These are phyloP conservation scores for Lolium perenne DNA, from an alignment of 176 grass and related monocot species.

Conservation along the genomic window DNA sequence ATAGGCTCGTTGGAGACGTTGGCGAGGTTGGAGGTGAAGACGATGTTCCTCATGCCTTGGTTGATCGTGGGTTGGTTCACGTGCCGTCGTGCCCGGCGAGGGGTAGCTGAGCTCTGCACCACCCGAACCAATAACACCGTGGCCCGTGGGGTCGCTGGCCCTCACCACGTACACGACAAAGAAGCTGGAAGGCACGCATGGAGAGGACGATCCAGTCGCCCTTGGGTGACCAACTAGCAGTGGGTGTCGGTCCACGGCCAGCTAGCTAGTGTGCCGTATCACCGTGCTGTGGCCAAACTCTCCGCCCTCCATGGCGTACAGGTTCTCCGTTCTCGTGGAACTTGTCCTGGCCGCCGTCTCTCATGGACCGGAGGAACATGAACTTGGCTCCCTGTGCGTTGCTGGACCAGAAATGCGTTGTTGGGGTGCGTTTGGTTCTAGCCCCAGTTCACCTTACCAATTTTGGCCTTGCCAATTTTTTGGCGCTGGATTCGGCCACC, in stretches of 20 bases:
- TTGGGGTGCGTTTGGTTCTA: slow-evolving; percentile 3
- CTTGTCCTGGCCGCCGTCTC: neutral
- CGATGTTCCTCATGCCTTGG: slow-evolving; percentile 46
- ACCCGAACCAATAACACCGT: slow-evolving; percentile 45
- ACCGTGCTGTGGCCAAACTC: slow-evolving; percentile 12
- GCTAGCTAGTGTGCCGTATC: neutral
- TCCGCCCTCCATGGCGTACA: slow-evolving; percentile 53
- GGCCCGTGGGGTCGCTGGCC: neutral
- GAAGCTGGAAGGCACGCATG: slow-evolving; percentile 37
- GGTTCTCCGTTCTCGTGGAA: slow-evolving; percentile 52
- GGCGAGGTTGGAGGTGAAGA: slow-evolving; percentile 49
- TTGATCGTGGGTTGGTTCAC: slow-evolving; percentile 63
- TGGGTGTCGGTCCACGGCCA: slow-evolving; percentile 48
- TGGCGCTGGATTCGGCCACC: too few relatives aligned
- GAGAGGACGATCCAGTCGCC: slow-evolving; percentile 67
- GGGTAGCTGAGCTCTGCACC: neutral
- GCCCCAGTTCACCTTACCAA: too few relatives aligned
- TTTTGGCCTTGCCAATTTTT: too few relatives aligned
- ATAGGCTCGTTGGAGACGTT: slow-evolving; percentile 47
- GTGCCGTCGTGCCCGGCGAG: slow-evolving; percentile 32
- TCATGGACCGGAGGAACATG: slow-evolving; percentile 50
- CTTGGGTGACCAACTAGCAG: slow-evolving; percentile 48
- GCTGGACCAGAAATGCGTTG: slow-evolving; percentile 43
- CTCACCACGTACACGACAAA: slow-evolving; percentile 33
- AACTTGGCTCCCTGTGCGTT: slow-evolving; percentile 16